These are phyloP conservation scores for Cladophialophora yegresii DNA, from an alignment of 2,329 filamentous ascomycete species.

Conservation along the genomic window DNA sequence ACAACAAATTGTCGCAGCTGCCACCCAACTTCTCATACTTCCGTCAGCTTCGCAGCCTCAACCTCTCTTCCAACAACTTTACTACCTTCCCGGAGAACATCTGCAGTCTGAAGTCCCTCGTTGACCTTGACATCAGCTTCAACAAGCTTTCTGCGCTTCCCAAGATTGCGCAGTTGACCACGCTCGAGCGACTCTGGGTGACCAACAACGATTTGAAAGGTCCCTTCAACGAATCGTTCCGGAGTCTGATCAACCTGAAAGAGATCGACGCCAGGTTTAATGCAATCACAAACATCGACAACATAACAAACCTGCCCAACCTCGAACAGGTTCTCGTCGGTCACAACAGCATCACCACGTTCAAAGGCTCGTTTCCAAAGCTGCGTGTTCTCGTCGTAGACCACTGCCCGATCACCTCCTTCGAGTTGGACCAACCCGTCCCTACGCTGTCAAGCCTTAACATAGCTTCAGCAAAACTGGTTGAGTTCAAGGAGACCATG, in stretches of 20 bases:
- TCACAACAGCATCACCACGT: conserved; percentile 89
- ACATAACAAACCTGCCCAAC: conserved; percentile 78
- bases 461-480: conserved; percentile 85
- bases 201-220: conserved; percentile 89
- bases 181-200: conserved; percentile 85
- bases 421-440: conserved; percentile 75
- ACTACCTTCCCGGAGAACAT: conserved; percentile 82
- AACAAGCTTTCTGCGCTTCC: conserved; percentile 82
- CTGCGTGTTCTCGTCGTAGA: conserved; percentile 85
- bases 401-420: conserved; percentile 92
- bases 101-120: conserved; percentile 76
- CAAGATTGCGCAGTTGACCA: conserved; percentile 74
- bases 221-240: conserved; percentile 71
- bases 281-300: conserved; percentile 80
- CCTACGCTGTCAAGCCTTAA: conserved; percentile 84
- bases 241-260: conserved; percentile 71
- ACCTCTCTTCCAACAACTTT: conserved; percentile 91
- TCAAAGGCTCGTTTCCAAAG: conserved; percentile 82
- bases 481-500: conserved; percentile 80
- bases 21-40: conserved; percentile 83
- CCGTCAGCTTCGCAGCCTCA: conserved; percentile 75
- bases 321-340: conserved; percentile 86
- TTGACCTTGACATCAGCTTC: conserved; percentile 96
- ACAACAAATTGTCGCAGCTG: conserved; percentile 80
- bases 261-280: conserved; percentile 97